Evolutionary conservation across 192 early-diverging fungal genomes (phyloP).

Genomic region (Coemansia guatemalensis): DNA sequence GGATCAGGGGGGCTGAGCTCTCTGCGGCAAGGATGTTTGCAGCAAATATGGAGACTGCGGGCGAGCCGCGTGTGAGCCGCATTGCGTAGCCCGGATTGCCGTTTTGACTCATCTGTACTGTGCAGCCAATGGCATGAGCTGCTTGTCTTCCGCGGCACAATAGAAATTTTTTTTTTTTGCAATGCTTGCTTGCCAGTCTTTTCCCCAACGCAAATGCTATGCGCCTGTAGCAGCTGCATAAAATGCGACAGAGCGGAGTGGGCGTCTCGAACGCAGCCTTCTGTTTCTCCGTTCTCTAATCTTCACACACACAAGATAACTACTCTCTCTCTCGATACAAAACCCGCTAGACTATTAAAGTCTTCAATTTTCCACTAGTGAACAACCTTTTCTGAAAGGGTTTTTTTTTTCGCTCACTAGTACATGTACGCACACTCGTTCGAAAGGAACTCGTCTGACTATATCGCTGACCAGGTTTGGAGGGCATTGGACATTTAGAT

Average conservation of each 20-base stretch:
- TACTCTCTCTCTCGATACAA: slow-evolving; percentile 3
- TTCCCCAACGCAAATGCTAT: not conserved
- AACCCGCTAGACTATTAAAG: not conserved
- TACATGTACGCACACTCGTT: slow-evolving; percentile 78
- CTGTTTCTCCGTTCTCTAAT: slow-evolving; percentile 2
- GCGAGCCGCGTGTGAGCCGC: not conserved
- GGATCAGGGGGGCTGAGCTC: not conserved
- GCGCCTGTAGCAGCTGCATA: not conserved
- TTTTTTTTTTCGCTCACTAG: slow-evolving; percentile 10
- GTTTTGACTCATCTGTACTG: not conserved
- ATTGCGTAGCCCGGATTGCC: not conserved
- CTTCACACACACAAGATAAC: slow-evolving; percentile 1
- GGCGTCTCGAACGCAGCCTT: not conserved
- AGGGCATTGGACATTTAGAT: slow-evolving; percentile 39
- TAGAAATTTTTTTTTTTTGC: not conserved
- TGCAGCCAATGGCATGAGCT: not conserved
- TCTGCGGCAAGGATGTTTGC: not conserved
- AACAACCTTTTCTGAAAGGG: not conserved
- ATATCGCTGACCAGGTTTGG: slow-evolving; percentile 80
- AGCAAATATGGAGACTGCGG: not conserved
- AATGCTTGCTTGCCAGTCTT: not conserved
- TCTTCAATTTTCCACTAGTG: not conserved
- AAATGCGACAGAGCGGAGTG: not conserved
- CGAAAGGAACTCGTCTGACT: slow-evolving; percentile 87
- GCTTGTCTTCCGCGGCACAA: not conserved